Conservation (phyloP, 2,329 filamentous ascomycete species). For the Talaromyces albobiverticillius region DNA sequence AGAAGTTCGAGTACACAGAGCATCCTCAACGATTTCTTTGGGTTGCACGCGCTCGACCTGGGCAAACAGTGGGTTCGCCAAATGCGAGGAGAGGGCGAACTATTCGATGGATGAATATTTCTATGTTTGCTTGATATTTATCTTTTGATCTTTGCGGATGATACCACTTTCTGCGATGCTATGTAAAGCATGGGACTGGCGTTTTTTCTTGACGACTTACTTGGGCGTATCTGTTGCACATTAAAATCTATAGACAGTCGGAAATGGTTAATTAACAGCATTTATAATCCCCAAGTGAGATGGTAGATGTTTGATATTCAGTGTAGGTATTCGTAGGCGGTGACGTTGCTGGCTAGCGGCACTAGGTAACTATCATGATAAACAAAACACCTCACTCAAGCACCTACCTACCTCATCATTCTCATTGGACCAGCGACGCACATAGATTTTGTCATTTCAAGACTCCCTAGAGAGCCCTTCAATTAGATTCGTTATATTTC, state of each 20-base stretch:
- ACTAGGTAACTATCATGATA: too few species aligned
- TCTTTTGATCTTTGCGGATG: constrained; percentile 8
- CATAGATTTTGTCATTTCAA: too few species aligned
- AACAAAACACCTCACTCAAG: too few species aligned
- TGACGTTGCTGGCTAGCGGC: too few species aligned
- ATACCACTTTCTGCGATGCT: constrained; percentile 16
- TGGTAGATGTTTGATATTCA: too few species aligned
- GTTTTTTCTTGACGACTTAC: constrained; percentile 3
- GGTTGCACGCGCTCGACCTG: constrained; percentile 23
- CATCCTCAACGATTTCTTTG: constrained; percentile 26
- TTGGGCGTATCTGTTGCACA: constrained; percentile 5
- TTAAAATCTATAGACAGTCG: constrained; percentile 3
- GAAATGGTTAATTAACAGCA: background rate
- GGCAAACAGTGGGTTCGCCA: constrained; percentile 27
- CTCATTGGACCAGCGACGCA: too few species aligned
- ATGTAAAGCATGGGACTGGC: constrained; percentile 10
- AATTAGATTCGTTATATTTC: background rate
- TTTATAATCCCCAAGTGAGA: too few species aligned
- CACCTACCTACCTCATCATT: too few species aligned
- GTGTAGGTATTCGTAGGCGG: too few species aligned
- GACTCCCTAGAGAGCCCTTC: background rate
- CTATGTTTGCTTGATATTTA: background rate
- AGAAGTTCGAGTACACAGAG: constrained; percentile 29
- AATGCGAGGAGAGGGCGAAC: constrained; percentile 26
- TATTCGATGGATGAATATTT: constrained; percentile 15